phyloP scores from a whole-genome alignment of 2,329 filamentous ascomycete species.

The Leptographium wingfieldii region DNA sequence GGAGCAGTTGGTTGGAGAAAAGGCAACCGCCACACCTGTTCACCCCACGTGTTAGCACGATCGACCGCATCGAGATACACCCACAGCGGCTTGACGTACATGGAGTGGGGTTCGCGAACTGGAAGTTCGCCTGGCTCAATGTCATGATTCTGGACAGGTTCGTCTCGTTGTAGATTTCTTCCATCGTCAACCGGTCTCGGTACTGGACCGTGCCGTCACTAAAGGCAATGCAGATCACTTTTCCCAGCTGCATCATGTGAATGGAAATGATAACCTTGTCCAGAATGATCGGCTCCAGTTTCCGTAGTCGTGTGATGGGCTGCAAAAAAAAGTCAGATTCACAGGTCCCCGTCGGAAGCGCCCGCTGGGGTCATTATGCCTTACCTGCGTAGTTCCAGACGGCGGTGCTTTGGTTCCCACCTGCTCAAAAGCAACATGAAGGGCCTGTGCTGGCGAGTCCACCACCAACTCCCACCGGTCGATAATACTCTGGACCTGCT shows the following conservation, averaged over 20 bases:
- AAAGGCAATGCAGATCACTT: conserved; percentile 57
- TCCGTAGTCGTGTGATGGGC: conserved; percentile 35
- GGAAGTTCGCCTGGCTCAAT: conserved; percentile 66
- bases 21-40: conserved; percentile 43
- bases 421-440: conserved; percentile 70
- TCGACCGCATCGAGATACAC: background rate
- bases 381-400: conserved; percentile 1
- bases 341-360: background rate
- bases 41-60: background rate
- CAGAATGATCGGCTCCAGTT: conserved; percentile 53
- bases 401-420: conserved; percentile 34
- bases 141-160: conserved; percentile 55
- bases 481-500: conserved; percentile 60
- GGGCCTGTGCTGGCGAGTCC: conserved; percentile 43
- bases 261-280: conserved; percentile 61
- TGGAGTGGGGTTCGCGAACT: conserved; percentile 47
- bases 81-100: background rate
- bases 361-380: background rate
- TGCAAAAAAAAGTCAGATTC: conserved; percentile 5
- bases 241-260: conserved; percentile 56
- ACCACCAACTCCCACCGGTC: conserved; percentile 71
- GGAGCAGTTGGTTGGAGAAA: conserved; percentile 49
- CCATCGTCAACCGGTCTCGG: conserved; percentile 62
- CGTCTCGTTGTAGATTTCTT: conserved; percentile 50
- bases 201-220: conserved; percentile 75